Base-by-base conservation (phyloP, 306 rosid species). In the Medicago truncatula region DNA sequence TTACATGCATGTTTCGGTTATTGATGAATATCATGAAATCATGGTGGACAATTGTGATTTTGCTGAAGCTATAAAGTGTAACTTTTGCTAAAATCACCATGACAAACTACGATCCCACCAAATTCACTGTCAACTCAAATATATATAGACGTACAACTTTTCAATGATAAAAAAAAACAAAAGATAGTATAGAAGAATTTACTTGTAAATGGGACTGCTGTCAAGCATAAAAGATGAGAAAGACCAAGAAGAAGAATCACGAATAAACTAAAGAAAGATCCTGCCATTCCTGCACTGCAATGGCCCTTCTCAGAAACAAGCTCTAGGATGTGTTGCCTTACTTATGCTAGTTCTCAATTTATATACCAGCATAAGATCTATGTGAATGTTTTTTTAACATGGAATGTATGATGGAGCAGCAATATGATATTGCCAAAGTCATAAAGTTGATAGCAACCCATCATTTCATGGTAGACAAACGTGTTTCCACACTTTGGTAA, bases 181-280 rank as follows among this genome's bases (percentile, higher is more conserved):
- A 50, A 61, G 50, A 20, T 41, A 14, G 13, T 20, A 9, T 14
- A 23, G 58, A 50, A 7, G 31, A 78, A 67, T 31, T 84, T 88
- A 92, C 95, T 90, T 85, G 97, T 84, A 65, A 82, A 75, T 39
- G 97, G 98, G 80, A 89, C 86, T 72, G 93, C 97, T 73, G 84
- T 85, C 54, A 85, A 82, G 87, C 71, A 75, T 20, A 81, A 15
- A 38, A 90, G 88, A 73, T 78, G 85, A 75, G 85, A 87, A 79
- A 92, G 66, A 43, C 85, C 86, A 8, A 92, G 80, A 36, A 92
- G 80, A 36, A 85, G 60, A 39, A 95, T 70, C 53, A 95, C 67
- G 18, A 95, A 85, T 11, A 92, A 59, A 77, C 76, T 87, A 80
- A 89, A 70, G 79, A 86, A 78, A 78, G 81, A 53, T 67, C 52